These are phyloP conservation scores for Fistulinella cinereoalba DNA, from an alignment of 1,284 basidiomycete genomes.

Conservation along the genomic window DNA sequence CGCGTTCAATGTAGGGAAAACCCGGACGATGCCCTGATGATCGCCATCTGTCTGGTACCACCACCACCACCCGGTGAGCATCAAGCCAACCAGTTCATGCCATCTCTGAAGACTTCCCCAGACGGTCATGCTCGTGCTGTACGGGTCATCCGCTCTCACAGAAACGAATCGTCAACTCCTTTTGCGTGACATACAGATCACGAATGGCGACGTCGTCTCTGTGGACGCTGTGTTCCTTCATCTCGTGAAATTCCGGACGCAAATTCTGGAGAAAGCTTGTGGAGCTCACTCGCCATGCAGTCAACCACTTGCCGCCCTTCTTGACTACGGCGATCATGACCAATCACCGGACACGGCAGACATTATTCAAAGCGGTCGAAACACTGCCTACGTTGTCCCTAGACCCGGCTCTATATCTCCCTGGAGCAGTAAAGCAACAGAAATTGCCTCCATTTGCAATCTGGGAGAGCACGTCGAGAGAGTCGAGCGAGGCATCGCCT, in stretches of 20 bases:
- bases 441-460: conserved; percentile 88
- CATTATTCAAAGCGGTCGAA: conserved; percentile 39
- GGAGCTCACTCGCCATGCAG: conserved; percentile 46
- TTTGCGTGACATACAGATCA: conserved; percentile 59
- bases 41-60: conserved; percentile 3
- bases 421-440: conserved; percentile 98
- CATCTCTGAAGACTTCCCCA: conserved; percentile 8
- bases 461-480: conserved; percentile 70
- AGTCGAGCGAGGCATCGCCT: conserved; percentile 82
- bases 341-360: conserved; percentile 47
- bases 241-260: conserved; percentile 67
- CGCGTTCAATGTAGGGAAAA: conserved; percentile 1
- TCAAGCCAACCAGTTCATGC: background rate
- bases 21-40: conserved; percentile 1
- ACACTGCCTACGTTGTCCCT: conserved; percentile 75
- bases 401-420: conserved; percentile 81
- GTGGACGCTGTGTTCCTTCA: conserved; percentile 89
- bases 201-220: conserved; percentile 54
- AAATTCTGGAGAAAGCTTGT: conserved; percentile 50
- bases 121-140: conserved; percentile 59
- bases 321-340: conserved; percentile 84
- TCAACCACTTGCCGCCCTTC: conserved; percentile 67
- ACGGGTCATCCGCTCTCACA: conserved; percentile 73
- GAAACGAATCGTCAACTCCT: conserved; percentile 69
- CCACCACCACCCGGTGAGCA: conserved; percentile 14